These are phyloP conservation scores for Aspergillus ustus DNA, from an alignment of 2,329 filamentous ascomycete genomes.

Conservation along the genomic window DNA sequence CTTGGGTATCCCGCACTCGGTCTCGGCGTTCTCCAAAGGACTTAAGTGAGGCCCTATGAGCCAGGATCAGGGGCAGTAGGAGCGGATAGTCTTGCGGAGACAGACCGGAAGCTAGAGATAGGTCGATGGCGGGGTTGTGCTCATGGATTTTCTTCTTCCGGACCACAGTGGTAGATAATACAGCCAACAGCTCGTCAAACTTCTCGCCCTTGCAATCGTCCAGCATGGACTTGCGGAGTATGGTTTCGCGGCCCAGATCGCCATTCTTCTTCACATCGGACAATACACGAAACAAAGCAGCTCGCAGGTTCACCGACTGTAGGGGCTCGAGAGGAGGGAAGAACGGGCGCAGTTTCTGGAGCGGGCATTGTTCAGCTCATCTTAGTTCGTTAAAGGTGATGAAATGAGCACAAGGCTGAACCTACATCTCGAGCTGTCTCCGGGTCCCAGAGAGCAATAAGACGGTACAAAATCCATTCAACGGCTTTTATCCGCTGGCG, in stretches of 20 bases:
- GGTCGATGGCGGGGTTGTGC: constrained; percentile 56
- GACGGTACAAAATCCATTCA: constrained; percentile 88
- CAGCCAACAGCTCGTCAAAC: constrained; percentile 81
- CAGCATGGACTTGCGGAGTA: constrained; percentile 91
- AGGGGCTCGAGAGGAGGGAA: constrained; percentile 89
- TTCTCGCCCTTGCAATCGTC: constrained; percentile 94
- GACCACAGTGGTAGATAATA: constrained; percentile 82
- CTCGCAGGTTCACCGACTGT: constrained; percentile 87
- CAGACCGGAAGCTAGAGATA: constrained; percentile 58
- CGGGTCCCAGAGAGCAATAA: constrained; percentile 83
- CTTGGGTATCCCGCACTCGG: constrained; percentile 62
- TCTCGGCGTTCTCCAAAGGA: constrained; percentile 64
- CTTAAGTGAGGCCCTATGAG: constrained; percentile 71
- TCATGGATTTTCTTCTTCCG: constrained; percentile 60
- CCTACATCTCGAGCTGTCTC: constrained; percentile 73
- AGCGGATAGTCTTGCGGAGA: constrained; percentile 40
- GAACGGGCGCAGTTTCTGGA: constrained; percentile 82
- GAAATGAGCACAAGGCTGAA: neutral
- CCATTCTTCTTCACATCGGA: constrained; percentile 89
- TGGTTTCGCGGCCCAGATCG: constrained; percentile 74
- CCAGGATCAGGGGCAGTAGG: constrained; percentile 70
- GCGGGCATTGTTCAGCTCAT: constrained; percentile 8
- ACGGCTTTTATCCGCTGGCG: constrained; percentile 80
- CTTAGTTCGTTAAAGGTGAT: constrained; percentile 12
- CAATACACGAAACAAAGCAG: constrained; percentile 78